Evolutionary conservation across 352 stramenopile genomes (phyloP), one percentile per base, ranked within the genome.

Genomic region (Peronospora tabacina): DNA sequence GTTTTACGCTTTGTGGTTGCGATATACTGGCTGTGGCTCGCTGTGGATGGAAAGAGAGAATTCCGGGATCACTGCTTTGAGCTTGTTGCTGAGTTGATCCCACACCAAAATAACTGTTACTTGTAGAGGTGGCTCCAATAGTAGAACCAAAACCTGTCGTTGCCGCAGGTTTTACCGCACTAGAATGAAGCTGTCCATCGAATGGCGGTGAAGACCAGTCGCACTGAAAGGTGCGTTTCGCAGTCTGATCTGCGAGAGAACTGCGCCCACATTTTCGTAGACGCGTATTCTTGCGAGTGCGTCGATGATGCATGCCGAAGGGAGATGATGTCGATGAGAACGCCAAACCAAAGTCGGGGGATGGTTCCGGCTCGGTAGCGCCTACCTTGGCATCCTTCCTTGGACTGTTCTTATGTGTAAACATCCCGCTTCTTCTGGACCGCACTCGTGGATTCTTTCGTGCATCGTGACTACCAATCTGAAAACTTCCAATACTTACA

Each of bases 241-340:
- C 70, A 43, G 81, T 80, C 7, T 61, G 70, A 58, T 86, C 63
- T 8, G 64, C 70, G 2, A 66, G 59, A 10, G 69, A 50, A 19
- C 46, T 70, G n/a, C 53, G 50, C 26, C 50, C 57, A 44, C 58
- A 53, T 15, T 29, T 45, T 28, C 63, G 49, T 30, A 63, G 33
- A 16, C 64, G 54, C 43, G 66, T 51, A 35, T 66, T 72, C 40
- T 71, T 66, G 39, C 44, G 57, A 19, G 49, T 58, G 7, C 63
- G 41, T 12, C 47, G 29, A 24, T 50, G 47, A 12, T 66, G 49
- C 7, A 72, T 55, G 1, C 57, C 52, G 32, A 75, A 72, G 19
- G 66, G 61, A 37, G 61, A 79, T 24, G 58, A 32, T 4, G 38
- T 49, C 33, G 56, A 19, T 34, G 45, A 29, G 32, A 49, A 20